Conservation (phyloP, 306 rosid genomes). For the Sphenostylis stenocarpa region DNA sequence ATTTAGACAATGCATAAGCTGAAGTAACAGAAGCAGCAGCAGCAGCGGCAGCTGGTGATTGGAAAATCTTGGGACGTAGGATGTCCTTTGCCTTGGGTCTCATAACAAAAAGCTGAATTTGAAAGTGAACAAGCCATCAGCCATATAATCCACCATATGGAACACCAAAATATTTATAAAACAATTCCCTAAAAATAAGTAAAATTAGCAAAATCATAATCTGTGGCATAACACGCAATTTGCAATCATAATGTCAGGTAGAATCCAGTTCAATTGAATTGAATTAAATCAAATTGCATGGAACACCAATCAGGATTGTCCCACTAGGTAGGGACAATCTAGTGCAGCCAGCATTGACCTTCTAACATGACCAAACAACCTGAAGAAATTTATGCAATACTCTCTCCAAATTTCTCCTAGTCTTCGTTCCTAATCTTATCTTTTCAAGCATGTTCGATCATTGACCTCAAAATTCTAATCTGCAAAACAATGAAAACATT, state of each 20-base stretch:
- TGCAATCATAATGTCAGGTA: constrained; percentile 7
- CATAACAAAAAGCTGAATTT: constrained; percentile 75
- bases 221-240: neutral
- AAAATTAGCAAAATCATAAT: constrained; percentile 15
- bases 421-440: too few species aligned
- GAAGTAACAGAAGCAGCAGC: constrained; percentile 98
- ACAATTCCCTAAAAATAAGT: neutral
- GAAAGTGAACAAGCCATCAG: constrained; percentile 20
- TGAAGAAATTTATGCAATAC: neutral
- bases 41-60: constrained; percentile 95
- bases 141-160: constrained; percentile 26
- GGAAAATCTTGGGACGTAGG: constrained; percentile 80
- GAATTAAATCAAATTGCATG: neutral
- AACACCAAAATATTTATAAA: constrained; percentile 1
- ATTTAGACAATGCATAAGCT: constrained; percentile 87
- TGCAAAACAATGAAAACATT: too few species aligned
- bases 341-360: neutral
- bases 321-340: constrained; percentile 1
- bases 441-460: too few species aligned
- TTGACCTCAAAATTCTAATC: too few species aligned
- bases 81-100: constrained; percentile 69
- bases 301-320: constrained; percentile 5
- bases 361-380: neutral
- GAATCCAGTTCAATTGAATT: constrained; percentile 16
- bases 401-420: constrained; percentile 12